Base-by-base conservation (phyloP, 805 yeast genomes). In the Lachancea dasiensis region DNA sequence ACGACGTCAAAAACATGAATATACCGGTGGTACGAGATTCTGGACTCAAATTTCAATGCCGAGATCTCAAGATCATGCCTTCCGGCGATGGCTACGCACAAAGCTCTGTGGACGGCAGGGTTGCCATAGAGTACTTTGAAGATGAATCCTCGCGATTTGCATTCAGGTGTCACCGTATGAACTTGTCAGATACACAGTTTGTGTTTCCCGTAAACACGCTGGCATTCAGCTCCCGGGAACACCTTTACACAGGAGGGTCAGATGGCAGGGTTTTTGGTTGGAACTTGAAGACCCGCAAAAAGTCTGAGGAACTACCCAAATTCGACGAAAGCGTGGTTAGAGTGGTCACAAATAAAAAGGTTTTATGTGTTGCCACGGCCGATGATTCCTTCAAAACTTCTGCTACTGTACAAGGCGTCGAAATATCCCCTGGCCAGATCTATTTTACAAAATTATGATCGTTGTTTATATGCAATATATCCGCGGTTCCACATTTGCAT, bases 231-330 rank as follows among this genome's bases (percentile, higher is more conserved):
- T 90, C 92, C 1, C 65, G 68, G 14, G 75, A 73, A 54, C 84
- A 86, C 13, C 83, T 90, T 51, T 76, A 79, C 41, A 89, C 97
- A 1, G 95, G 94, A 2, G 97, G 97, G 1, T 73, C 92, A 2
- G 97, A 90, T 61, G 95, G 95, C 8, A 72, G 84, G 30, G 81
- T 87, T 51, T 79, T 86, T 49, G 72, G 81, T 56, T 90, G 97
- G 97, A 96, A 87, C 56, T 79, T 86, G 56, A 82, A 77, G 42
- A 75, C 89, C 20, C 75, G 79, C 54, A 86, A 82, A 54, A 73
- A 95, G 46, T 70, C 89, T 38, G 79, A 79, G 59, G 82, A 79
- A 39, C 78, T 76, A 61, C 80, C 87, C 0, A 68, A 71, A 22
- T 52, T 68, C 14, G 67, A 68, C 19, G 51, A 51, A 16, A 64